A percentile compares a stretch with the other conserved stretches of the same genome.
Evolutionary conservation across 192 early-diverging fungal species (phyloP).

Genomic region (Chytriomyces hyalinus): DNA sequence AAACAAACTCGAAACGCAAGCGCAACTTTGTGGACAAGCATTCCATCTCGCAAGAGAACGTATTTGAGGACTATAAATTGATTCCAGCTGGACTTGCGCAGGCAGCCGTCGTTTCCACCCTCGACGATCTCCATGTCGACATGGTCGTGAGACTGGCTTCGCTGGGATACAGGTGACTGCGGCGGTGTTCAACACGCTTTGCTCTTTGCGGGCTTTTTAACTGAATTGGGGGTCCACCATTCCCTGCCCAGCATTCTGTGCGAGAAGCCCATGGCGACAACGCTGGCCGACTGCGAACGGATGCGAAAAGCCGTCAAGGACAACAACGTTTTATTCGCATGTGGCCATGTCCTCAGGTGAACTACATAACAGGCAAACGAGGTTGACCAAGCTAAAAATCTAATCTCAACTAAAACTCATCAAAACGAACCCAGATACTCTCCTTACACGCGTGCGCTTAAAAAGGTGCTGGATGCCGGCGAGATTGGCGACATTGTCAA

Average conservation of each 20-base stretch:
- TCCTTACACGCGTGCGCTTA: constrained; percentile 60
- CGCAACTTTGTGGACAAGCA: constrained; percentile 37
- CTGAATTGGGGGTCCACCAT: background rate
- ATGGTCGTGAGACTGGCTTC: constrained; percentile 57
- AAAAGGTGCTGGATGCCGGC: constrained; percentile 58
- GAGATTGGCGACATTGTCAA: constrained; percentile 65
- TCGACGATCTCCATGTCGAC: constrained; percentile 58
- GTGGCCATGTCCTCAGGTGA: constrained; percentile 37
- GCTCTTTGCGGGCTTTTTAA: background rate
- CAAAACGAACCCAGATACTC: constrained; percentile 65
- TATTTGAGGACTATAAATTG: constrained; percentile 53
- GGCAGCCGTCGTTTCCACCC: constrained; percentile 43
- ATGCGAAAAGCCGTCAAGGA: constrained; percentile 54
- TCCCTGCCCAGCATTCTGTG: constrained; percentile 69
- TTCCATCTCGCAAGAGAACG: constrained; percentile 34
- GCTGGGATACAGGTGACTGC: background rate
- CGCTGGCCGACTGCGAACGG: constrained; percentile 52
- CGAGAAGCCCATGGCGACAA: constrained; percentile 73
- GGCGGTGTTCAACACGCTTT: background rate
- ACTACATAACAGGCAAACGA: background rate
- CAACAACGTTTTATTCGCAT: constrained; percentile 49
- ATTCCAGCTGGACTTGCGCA: constrained; percentile 23
- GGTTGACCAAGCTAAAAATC: constrained; percentile 2
- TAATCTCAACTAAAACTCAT: background rate
- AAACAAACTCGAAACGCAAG: constrained; percentile 46